Base-by-base conservation (phyloP, 2,329 filamentous ascomycete species). In the Aspergillus fischeri region DNA sequence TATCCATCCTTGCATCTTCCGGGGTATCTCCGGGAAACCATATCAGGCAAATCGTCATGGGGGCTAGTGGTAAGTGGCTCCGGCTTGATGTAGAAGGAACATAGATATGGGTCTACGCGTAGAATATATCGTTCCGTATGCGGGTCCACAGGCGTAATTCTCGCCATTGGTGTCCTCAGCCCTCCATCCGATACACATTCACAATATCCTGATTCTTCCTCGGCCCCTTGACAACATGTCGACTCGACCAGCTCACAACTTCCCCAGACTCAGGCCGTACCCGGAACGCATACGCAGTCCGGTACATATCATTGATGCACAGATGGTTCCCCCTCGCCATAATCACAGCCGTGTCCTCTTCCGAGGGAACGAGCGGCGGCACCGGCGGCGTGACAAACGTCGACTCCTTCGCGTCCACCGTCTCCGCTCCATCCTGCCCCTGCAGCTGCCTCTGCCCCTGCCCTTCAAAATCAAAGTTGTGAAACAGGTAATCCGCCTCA, bases 251-350 rank as follows among this genome's bases (percentile, higher is more conserved):
- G 56, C 68, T 75, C 24, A 75, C 42, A 54, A 76, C 68, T 53
- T 72, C 65, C 6, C 68, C 71, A 0, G 67, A 66, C 7, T 65
- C 66, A 1, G 65, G 57, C 3, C 59, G 56, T 25, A 78, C 61
- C 10, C 72, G 67, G 60, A 79, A 79, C 20, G 73, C 68, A 65
- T 79, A 79, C 3, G 71, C 72, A 4, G 75, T 79, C 54, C 72
- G 73, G 64, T 78, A 78, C 69, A 75, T 77, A 64, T 79, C 77
- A 48, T 78, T 76, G 53, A 78, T 71, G 61, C 77, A 78, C 9
- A 79, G 69, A 63, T 79, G 77, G 47, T 75, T 73, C 3, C 77
- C 77, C 20, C 66, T 65, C 3, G 76, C 77, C 52, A 66, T 63
- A 9, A 77, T 56, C 4, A 77, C 67, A 4, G 55, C 59, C 1